phyloP scores from a whole-genome alignment of 106 monocot genomes.

The Phalaenopsis aphrodite region DNA sequence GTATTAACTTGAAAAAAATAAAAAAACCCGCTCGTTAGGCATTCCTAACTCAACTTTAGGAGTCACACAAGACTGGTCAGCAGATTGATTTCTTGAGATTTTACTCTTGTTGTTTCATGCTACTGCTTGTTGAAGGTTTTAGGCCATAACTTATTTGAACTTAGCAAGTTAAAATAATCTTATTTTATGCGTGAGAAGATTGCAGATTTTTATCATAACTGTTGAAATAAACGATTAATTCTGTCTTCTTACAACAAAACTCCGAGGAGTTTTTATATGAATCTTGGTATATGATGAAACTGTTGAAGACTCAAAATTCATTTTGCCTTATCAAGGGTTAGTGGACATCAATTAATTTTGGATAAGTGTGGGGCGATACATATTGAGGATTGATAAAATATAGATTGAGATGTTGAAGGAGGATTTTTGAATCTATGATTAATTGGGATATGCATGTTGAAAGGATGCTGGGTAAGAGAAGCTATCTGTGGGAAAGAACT shows the following conservation, averaged over 20 bases:
- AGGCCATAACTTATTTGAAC: not conserved
- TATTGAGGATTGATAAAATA: not conserved
- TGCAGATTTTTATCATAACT: not conserved
- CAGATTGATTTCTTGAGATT: not conserved
- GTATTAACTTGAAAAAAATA: not conserved
- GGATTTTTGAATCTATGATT: not conserved
- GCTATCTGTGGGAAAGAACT: not conserved
- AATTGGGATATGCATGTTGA: not conserved
- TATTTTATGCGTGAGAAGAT: not conserved
- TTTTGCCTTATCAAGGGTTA: not conserved
- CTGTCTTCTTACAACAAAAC: not conserved
- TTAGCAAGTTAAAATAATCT: not conserved
- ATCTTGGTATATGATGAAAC: not conserved
- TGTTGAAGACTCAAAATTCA: not conserved
- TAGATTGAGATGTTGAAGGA: not conserved
- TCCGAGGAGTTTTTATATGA: not conserved
- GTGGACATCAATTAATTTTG: not conserved
- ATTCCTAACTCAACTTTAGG: not conserved
- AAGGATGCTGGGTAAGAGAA: not conserved
- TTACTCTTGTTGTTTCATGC: not conserved
- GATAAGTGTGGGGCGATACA: not conserved
- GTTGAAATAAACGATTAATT: not conserved
- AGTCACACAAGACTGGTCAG: not conserved
- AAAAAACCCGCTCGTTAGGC: not conserved
- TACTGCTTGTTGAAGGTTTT: not conserved